Evolutionary conservation across 2,329 filamentous ascomycete species (phyloP), one percentile per base, ranked within the genome.

Genomic region (Phialophora verrucosa): DNA sequence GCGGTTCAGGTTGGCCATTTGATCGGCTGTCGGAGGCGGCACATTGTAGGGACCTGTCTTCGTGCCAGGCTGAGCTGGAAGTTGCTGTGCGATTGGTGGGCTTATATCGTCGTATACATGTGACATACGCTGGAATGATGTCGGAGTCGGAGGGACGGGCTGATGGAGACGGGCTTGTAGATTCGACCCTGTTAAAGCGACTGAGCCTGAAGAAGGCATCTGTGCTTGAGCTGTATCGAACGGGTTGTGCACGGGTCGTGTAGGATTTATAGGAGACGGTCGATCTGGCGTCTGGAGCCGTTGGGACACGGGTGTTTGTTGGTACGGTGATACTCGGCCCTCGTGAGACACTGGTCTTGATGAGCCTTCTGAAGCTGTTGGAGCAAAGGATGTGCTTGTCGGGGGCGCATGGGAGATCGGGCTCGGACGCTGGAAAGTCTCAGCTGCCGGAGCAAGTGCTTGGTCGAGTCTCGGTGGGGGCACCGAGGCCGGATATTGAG

Each of bases 101-200:
- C 27, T 27, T n/a, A 32, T 25, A 17, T 54, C 29, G 11, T 56
- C 61, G 32, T 62, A 38, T 25, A 31, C n/a, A 23, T 62, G 61
- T 42, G 63, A 57, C 17, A 53, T n/a, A 17, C 56, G 55, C 56
- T 68, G 64, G 17, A 62, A 50, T 8, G 51, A 53, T 29, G 57
- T 54, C 20, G 73, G 73, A 14, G 70, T 67, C 53, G 74, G 74
- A 27, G 74, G 75, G n/a, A 74, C 70, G 20, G 74, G 74, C 64
- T 76, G 74, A 60, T 76, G 73, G 25, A 75, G 68, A 5, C 74
- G 71, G 31, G 72, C 73, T 64, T 75, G 74, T 17, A 75, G 65
- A 56, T 75, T 75, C 12, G 72, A 64, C 25, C 74, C 74, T 2
- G 74, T 72, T 55, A 75, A 60, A 6, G 73, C 74, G 20, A 74